Base-by-base conservation (phyloP, 1,139 yeast species). In the Kluyveromyces sp. region DNA sequence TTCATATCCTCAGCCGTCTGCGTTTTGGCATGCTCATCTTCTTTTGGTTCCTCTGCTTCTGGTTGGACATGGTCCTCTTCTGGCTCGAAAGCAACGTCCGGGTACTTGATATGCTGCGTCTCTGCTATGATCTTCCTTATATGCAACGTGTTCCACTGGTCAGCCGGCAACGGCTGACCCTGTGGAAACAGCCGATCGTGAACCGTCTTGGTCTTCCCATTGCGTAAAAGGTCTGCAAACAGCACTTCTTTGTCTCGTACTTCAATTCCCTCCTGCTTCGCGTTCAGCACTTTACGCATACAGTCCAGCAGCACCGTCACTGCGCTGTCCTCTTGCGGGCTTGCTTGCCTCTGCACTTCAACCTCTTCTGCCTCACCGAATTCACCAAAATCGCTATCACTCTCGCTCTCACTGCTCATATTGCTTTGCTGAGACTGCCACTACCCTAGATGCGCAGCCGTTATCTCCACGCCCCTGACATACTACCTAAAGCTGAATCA, bases 311-410 rank as follows among this genome's bases (percentile, higher is more conserved):
- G 40, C 17, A 28, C 33, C 17, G 38, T n/a, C 33, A 37, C 25
- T n/a, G 35, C 41, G 2, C 39, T 45, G 20, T 44, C 43, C 7
- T 19, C 15, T 8, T 12, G 12, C 29, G 9, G 29, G 29, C 29
- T 12, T 12, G 29, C 29, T 26, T 2, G 2, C 12, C 11, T 16
- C 12, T n/a, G 33, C 34, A 32, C 19, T 12, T 2, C 44, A 11
- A 13, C 25, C 9, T 41, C 48, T 8, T 42, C 51, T 2, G 61
- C 62, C 47, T 58, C 63, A n/a, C 61, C 58, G 40, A 59, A 60
- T 36, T 53, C 57, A 18, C 63, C 64, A 46, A 59, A 60, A 45
- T 57, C 63, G 28, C 58, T 57, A 35, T 49, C 56, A 35, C 54
- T 52, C 17, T 47, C 54, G 12, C 36, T 33, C 13, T 18, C 26